Percentiles rank a stretch among this genome's conserved stretches.
These are phyloP conservation scores for Lentinula lateritia DNA, from an alignment of 768 basidiomycete genomes.

Conservation along the genomic window DNA sequence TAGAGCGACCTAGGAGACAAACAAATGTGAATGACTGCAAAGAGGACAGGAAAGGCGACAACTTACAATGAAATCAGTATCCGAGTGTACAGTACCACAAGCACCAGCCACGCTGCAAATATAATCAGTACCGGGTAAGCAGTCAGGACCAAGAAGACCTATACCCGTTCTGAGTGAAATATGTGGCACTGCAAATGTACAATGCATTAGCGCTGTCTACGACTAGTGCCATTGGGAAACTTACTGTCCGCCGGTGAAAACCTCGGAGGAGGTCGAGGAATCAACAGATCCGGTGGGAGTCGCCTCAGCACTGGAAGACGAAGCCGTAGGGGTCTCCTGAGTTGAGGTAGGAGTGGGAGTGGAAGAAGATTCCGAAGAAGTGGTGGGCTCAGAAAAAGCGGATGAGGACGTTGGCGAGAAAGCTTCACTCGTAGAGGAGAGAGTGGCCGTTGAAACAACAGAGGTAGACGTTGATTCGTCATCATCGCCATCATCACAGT, in stretches of 20 bases:
- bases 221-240: conserved; percentile 12
- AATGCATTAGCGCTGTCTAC: not conserved
- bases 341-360: conserved; percentile 4
- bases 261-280: conserved; percentile 1
- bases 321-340: not conserved
- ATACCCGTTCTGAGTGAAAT: conserved; percentile 60
- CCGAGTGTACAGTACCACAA: conserved; percentile 55
- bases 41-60: not conserved
- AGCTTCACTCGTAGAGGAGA: conserved; percentile 10
- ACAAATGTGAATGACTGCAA: not conserved
- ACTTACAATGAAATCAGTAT: conserved; percentile 30
- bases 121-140: not conserved
- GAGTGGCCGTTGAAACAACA: conserved; percentile 11
- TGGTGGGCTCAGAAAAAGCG: conserved; percentile 6
- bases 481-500: conserved; percentile 15
- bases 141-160: not conserved
- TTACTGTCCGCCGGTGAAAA: conserved; percentile 42
- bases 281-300: not conserved
- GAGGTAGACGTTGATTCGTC: conserved; percentile 12
- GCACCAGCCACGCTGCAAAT: conserved; percentile 51
- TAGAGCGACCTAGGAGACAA: conserved; percentile 40
- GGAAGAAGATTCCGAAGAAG: conserved; percentile 1
- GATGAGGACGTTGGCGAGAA: not conserved
- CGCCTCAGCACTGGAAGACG: conserved; percentile 4
- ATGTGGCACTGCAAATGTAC: conserved; percentile 44